Evolutionary conservation across 106 monocot genomes (phyloP), one percentile per base, ranked within the genome.

Genomic region (Gastrodia elata): DNA sequence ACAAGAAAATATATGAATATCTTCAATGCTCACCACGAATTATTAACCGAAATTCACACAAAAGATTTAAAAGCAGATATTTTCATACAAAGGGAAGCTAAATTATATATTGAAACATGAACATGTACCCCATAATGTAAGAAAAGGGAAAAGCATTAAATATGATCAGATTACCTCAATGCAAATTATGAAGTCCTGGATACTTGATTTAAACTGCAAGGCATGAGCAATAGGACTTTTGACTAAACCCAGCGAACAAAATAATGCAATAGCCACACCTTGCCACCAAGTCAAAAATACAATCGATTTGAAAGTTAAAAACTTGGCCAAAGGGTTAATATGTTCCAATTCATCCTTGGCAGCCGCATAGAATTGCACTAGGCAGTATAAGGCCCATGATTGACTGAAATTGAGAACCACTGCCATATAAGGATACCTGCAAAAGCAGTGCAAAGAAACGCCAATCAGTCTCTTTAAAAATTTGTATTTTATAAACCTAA

Each of bases 211-310:
- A 80, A 91, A 87, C 64, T 88, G 86, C 38, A 94, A 79, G 42
- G 75, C 86, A 74, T 94, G 86, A 39, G 87, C 94, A 65, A 95
- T 85, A 59, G 94, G 83, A 68, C 94, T 89, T 75, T 85, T 89
- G 56, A 95, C 82, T 69, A 91, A 79, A 71, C 91, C 94, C 64
- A 95, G 67, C 11, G 83, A 38, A 78, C 76, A 87, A 76, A 95
- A 61, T 72, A 95, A 64, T 59, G 91, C 94, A 82, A 95, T 95
- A 37, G 82, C 82, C 71, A 95, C 89, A 48, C 94, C 94, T 75
- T 95, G 94, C 94, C 94, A 95, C 94, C 94, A 95, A 35, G 94
- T 95, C 72, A 95, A 64, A 71, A 95, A 95, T 22, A 95, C 94
- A 64, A 95, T 91, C 1, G 94, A 95, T 52, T 95, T 95, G 80